Percentiles rank a stretch among this genome's conserved stretches.
Evolutionary conservation across 2,329 filamentous ascomycete genomes (phyloP).

Genomic region (Laburnicola sp.): DNA sequence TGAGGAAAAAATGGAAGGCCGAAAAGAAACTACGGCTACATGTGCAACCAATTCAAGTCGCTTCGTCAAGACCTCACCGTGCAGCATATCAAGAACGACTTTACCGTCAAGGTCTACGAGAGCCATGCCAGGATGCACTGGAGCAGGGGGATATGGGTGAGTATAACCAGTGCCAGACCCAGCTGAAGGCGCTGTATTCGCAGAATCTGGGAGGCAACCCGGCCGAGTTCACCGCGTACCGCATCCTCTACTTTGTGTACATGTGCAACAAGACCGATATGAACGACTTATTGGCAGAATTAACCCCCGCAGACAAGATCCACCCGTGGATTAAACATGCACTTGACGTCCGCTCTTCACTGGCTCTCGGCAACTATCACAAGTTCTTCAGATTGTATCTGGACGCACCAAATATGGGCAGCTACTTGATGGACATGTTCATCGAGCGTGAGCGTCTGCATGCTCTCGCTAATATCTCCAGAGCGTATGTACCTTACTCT

Average conservation of each 20-base stretch:
- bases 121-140: constrained; percentile 96
- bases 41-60: constrained; percentile 99
- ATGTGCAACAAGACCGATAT: constrained; percentile 97
- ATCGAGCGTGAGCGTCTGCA: constrained; percentile 88
- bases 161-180: constrained; percentile 99
- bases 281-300: constrained; percentile 97
- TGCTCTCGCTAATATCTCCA: constrained; percentile 90
- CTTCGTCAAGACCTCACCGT: constrained; percentile 97
- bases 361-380: constrained; percentile 95
- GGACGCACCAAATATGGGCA: constrained; percentile 93
- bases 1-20: constrained; percentile 93
- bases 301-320: constrained; percentile 95
- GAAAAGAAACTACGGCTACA: constrained; percentile 95
- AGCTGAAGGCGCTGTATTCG: constrained; percentile 88
- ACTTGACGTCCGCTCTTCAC: constrained; percentile 82
- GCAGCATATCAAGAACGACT: constrained; percentile 94
- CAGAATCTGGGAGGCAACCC: constrained; percentile 85
- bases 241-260: constrained; percentile 99
- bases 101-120: constrained; percentile 95
- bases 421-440: constrained; percentile 99
- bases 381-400: constrained; percentile 97
- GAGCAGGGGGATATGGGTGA: constrained; percentile 99
- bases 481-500: constrained; percentile 68
- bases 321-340: constrained; percentile 85
- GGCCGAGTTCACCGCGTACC: constrained; percentile 97